These are phyloP conservation scores for Barnettozyma populi DNA, from an alignment of 805 yeast species.

Conservation along the genomic window DNA sequence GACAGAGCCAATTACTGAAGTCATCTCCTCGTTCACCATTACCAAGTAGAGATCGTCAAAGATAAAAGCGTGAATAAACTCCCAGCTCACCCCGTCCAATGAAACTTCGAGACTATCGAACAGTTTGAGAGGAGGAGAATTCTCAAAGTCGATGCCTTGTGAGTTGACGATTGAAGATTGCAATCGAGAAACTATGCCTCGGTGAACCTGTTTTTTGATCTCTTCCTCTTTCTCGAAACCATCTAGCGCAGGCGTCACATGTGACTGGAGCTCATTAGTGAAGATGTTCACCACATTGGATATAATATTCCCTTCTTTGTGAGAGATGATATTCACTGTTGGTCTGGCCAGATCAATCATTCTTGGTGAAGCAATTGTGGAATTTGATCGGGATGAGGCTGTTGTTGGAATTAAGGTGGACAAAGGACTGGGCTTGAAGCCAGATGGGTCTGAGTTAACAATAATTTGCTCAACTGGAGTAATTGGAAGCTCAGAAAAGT, in stretches of 20 bases:
- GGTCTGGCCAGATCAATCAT: slow-evolving; percentile 6
- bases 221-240: neutral
- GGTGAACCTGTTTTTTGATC: slow-evolving; percentile 14
- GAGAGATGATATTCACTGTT: slow-evolving; percentile 11
- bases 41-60: slow-evolving; percentile 29
- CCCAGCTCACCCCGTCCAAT: slow-evolving; percentile 40
- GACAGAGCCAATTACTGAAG: slow-evolving; percentile 36
- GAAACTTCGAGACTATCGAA: slow-evolving; percentile 41
- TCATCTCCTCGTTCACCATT: slow-evolving; percentile 19
- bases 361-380: slow-evolving; percentile 2
- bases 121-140: slow-evolving; percentile 27
- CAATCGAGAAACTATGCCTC: slow-evolving; percentile 7
- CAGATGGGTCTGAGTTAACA: slow-evolving; percentile 14
- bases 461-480: slow-evolving; percentile 23
- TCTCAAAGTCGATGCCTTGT: slow-evolving; percentile 12
- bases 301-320: slow-evolving; percentile 5
- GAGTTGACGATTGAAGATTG: slow-evolving; percentile 2
- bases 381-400: neutral
- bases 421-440: slow-evolving; percentile 10
- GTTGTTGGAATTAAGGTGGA: neutral
- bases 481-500: slow-evolving; percentile 10
- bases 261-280: slow-evolving; percentile 13
- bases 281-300: slow-evolving; percentile 19
- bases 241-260: neutral
- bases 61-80: slow-evolving; percentile 28